Evolutionary conservation across 148 eudicot species (phyloP).

Genomic region (Arctostaphylos glauca): DNA sequence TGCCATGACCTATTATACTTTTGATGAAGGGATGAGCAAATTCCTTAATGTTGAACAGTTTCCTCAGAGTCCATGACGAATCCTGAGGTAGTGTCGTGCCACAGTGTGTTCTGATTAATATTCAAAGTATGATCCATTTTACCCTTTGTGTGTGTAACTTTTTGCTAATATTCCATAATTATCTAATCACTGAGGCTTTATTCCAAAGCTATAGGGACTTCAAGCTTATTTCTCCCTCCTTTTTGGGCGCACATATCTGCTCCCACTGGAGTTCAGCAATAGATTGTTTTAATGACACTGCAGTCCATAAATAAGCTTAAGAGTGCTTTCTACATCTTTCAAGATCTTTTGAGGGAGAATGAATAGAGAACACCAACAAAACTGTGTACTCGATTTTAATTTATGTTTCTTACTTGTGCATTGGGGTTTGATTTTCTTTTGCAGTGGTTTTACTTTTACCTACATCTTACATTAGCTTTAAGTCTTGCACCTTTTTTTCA

Average conservation of each 20-base stretch:
- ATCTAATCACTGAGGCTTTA: neutral
- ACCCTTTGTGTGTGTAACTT: neutral
- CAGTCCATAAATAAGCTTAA: no score
- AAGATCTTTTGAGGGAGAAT: no score
- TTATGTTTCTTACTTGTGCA: neutral
- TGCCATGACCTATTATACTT: neutral
- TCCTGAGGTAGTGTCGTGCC: neutral
- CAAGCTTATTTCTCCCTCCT: no score
- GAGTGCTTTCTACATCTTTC: no score
- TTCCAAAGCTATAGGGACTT: neutral
- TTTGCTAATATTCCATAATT: neutral
- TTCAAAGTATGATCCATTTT: neutral
- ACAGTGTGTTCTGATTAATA: neutral
- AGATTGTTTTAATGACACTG: no score
- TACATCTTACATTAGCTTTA: neutral
- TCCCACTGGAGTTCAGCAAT: no score
- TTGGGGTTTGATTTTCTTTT: neutral
- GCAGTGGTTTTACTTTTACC: neutral
- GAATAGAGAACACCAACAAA: no score
- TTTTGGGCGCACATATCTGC: no score
- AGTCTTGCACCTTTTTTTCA: neutral
- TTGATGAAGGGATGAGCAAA: neutral
- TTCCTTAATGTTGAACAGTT: neutral
- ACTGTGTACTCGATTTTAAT: no score
- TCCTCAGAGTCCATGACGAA: neutral